phyloP scores from a whole-genome alignment of 2,329 filamentous ascomycete species.

The Talaromyces albobiverticillius region DNA sequence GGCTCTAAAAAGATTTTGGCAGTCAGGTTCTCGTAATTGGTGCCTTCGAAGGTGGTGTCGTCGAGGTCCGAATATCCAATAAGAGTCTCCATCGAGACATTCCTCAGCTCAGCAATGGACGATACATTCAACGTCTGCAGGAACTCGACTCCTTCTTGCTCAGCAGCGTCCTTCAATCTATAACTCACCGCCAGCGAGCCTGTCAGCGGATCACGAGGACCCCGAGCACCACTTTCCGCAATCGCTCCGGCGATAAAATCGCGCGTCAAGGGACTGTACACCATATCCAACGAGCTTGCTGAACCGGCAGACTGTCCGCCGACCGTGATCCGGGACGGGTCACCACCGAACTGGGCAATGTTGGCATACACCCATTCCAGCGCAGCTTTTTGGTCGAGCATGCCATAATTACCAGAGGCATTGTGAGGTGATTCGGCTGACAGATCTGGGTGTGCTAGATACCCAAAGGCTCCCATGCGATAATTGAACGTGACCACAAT shows the following conservation, averaged over 20 bases:
- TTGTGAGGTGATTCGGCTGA: neutral
- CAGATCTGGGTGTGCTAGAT: constrained; percentile 14
- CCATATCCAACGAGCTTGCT: neutral
- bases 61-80: neutral
- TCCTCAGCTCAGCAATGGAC: neutral
- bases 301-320: constrained; percentile 26
- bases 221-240: neutral
- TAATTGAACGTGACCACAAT: constrained; percentile 22
- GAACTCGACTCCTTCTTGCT: neutral
- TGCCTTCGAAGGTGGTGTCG: neutral
- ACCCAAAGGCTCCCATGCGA: constrained; percentile 23
- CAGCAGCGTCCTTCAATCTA: neutral
- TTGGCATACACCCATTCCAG: constrained; percentile 25
- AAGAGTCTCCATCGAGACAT: neutral
- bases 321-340: constrained; percentile 22
- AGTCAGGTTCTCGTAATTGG: no score
- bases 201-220: neutral
- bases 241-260: neutral
- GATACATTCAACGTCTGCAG: neutral
- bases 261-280: neutral
- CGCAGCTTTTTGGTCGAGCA: constrained; percentile 18
- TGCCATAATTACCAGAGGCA: constrained; percentile 18
- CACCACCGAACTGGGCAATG: constrained; percentile 27
- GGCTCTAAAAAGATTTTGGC: no score
- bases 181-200: neutral